Conservation (phyloP, 1,284 basidiomycete species). For the Naganishia liquefaciens region DNA sequence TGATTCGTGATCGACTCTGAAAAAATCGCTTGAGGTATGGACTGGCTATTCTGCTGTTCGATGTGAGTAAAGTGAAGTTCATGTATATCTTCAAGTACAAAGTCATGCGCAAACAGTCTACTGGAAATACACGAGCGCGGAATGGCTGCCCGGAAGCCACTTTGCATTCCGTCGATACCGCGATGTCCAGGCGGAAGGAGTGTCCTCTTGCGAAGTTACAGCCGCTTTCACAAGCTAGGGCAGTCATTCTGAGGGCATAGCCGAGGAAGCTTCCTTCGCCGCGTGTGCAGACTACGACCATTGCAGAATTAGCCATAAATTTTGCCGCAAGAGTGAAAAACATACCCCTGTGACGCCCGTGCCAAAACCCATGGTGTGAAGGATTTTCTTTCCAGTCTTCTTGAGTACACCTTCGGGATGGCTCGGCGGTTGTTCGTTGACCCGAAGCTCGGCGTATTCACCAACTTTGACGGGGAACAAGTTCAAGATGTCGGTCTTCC, state of each 20-base stretch:
- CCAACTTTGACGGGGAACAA: conserved; percentile 25
- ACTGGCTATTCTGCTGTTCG: no score
- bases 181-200: no score
- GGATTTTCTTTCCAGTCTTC: conserved; percentile 25
- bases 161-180: no score
- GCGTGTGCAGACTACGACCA: conserved; percentile 1
- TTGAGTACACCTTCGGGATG: conserved; percentile 25
- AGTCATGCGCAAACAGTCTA: background rate
- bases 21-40: background rate
- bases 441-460: conserved; percentile 18
- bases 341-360: conserved; percentile 20
- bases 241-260: conserved; percentile 14
- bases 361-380: conserved; percentile 24
- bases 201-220: no score
- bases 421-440: conserved; percentile 17
- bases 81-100: no score
- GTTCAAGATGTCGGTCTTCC: conserved; percentile 21
- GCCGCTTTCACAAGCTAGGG: background rate
- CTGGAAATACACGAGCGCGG: no score
- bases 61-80: no score
- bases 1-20: background rate
- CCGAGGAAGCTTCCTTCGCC: conserved; percentile 11
- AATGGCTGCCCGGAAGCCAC: no score
- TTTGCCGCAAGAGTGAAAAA: background rate
- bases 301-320: background rate